A percentile compares a stretch with the other conserved stretches of the same genome.
These are phyloP conservation scores for Hymenoscyphus linearis DNA, from an alignment of 2,329 filamentous ascomycete species.

Conservation along the genomic window DNA sequence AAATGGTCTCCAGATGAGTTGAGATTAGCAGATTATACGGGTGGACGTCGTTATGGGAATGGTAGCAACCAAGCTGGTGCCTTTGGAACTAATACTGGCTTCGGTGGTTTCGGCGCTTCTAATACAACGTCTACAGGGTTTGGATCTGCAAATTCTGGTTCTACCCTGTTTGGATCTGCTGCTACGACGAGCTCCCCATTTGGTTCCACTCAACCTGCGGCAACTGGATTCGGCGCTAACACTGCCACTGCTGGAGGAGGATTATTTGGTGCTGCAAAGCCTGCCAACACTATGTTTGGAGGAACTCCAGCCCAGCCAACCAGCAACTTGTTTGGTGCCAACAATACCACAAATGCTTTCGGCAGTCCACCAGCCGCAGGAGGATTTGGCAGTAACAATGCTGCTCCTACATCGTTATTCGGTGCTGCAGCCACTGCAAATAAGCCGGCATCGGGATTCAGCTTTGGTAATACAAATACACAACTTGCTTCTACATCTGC, in stretches of 20 bases:
- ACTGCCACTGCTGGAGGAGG: slow-evolving; percentile 30
- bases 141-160: slow-evolving; percentile 26
- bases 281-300: slow-evolving; percentile 38
- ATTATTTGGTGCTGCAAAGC: slow-evolving; percentile 37
- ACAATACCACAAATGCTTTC: slow-evolving; percentile 33
- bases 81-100: slow-evolving; percentile 50
- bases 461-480: slow-evolving; percentile 15
- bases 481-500: slow-evolving; percentile 4
- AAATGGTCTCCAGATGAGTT: slow-evolving; percentile 89
- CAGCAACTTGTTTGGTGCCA: not conserved
- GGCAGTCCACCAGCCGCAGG: slow-evolving; percentile 30
- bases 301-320: slow-evolving; percentile 8
- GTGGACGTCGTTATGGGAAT: slow-evolving; percentile 80
- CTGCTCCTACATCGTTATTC: slow-evolving; percentile 16
- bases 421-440: slow-evolving; percentile 33
- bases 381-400: slow-evolving; percentile 34
- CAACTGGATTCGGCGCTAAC: slow-evolving; percentile 43
- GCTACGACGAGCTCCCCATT: slow-evolving; percentile 38
- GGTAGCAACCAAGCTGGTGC: slow-evolving; percentile 73
- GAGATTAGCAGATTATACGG: slow-evolving; percentile 78
- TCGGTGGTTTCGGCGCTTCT: slow-evolving; percentile 33
- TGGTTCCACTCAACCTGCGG: slow-evolving; percentile 39
- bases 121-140: slow-evolving; percentile 18
- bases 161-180: slow-evolving; percentile 37
- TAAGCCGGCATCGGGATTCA: slow-evolving; percentile 25